Conservation (phyloP, 495 filamentous ascomycete species). For the Penicillium salamii region DNA sequence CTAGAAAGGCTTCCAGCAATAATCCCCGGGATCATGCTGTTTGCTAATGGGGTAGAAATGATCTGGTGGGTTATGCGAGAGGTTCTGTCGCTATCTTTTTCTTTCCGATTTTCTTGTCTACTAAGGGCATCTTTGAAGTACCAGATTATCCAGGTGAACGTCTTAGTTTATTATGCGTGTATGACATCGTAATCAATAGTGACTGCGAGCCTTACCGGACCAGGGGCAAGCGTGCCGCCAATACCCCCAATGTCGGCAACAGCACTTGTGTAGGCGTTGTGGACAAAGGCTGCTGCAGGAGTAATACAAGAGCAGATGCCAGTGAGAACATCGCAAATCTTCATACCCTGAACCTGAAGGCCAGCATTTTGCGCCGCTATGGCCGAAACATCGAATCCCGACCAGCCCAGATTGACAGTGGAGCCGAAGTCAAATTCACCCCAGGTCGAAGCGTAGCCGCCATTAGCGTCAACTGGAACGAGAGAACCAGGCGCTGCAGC, state of each 20-base stretch:
- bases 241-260: slow-evolving; percentile 38
- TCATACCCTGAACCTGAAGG: slow-evolving; percentile 31
- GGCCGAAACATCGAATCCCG: slow-evolving; percentile 43
- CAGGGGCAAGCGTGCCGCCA: slow-evolving; percentile 35
- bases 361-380: slow-evolving; percentile 36
- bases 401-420: slow-evolving; percentile 34
- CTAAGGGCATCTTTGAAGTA: too few species aligned
- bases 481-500: slow-evolving; percentile 31
- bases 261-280: slow-evolving; percentile 36
- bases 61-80: too few species aligned
- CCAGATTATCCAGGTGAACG: too few species aligned
- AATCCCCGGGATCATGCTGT: too few species aligned
- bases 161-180: too few species aligned
- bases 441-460: slow-evolving; percentile 43
- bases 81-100: too few species aligned
- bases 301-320: slow-evolving; percentile 33
- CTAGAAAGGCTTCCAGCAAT: too few species aligned
- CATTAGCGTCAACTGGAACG: slow-evolving; percentile 29
- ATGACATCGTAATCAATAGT: slow-evolving; percentile 31
- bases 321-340: slow-evolving; percentile 28
- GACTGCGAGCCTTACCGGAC: slow-evolving; percentile 27
- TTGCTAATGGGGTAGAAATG: too few species aligned
- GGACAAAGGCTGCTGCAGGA: slow-evolving; percentile 20
- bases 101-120: too few species aligned
- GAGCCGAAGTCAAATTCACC: slow-evolving; percentile 43